These are phyloP conservation scores for Dictyostelium brefeldianum DNA, from an alignment of 78 protist genomes.

Conservation along the genomic window DNA sequence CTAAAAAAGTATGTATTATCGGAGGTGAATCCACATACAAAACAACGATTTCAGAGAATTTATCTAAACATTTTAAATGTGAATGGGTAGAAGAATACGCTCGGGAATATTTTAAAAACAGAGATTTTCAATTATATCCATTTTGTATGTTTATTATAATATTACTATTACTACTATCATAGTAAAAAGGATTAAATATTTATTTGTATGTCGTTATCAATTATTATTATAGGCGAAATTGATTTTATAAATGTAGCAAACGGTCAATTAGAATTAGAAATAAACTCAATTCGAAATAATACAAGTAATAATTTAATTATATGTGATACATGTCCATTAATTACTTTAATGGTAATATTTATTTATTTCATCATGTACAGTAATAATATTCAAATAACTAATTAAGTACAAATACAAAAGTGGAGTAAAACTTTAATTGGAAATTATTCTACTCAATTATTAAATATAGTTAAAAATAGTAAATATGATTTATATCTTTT, in stretches of 20 bases:
- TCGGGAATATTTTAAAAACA: constrained; percentile 14
- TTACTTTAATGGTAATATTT: constrained; percentile 31
- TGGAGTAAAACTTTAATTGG: constrained; percentile 70
- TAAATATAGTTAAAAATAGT: neutral
- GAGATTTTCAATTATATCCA: constrained; percentile 28
- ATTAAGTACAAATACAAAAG: neutral
- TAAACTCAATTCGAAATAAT: neutral
- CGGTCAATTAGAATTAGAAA: constrained; percentile 57
- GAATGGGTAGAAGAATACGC: constrained; percentile 49
- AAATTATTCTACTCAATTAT: neutral
- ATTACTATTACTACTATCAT: no score
- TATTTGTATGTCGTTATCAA: no score
- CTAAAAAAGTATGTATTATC: constrained; percentile 32
- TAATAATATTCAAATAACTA: neutral
- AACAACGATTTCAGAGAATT: constrained; percentile 21
- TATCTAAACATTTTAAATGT: constrained; percentile 15
- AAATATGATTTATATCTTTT: constrained; percentile 51
- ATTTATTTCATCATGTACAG: neutral
- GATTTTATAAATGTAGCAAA: constrained; percentile 46
- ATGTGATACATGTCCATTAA: constrained; percentile 68
- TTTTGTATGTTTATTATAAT: constrained; percentile 34
- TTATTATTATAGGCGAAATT: constrained; percentile 21
- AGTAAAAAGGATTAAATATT: no score
- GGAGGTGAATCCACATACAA: constrained; percentile 60
- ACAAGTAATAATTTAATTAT: neutral